phyloP scores from a whole-genome alignment of 1,139 yeast species.

The Debaryomyces subglobosus region DNA sequence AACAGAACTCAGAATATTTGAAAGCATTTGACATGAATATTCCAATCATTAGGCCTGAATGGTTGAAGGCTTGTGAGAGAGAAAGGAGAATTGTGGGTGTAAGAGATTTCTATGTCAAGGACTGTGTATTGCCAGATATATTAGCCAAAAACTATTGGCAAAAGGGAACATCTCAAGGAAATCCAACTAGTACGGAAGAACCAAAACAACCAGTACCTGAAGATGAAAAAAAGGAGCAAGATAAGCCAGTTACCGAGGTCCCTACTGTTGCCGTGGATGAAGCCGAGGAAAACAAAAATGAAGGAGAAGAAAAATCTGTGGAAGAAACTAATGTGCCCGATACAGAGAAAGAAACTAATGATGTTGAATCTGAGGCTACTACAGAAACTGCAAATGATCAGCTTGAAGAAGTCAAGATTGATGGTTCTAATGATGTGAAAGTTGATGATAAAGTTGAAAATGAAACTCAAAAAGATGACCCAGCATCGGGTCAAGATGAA shows the following conservation, averaged over 20 bases:
- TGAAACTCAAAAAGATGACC: neutral
- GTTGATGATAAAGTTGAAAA: constrained; percentile 9
- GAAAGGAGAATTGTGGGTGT: constrained; percentile 94
- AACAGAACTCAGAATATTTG: constrained; percentile 62
- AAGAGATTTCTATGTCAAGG: constrained; percentile 71
- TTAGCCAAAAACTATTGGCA: constrained; percentile 49
- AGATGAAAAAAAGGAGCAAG: constrained; percentile 10
- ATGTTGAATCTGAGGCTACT: neutral
- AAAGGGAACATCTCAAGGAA: constrained; percentile 9
- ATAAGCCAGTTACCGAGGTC: neutral
- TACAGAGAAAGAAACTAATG: neutral
- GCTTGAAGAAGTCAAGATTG: constrained; percentile 5
- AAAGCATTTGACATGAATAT: constrained; percentile 86
- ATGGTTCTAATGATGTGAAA: neutral
- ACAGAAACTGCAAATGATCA: neutral
- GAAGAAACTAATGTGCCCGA: neutral
- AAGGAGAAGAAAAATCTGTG: neutral
- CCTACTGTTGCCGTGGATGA: constrained; percentile 6
- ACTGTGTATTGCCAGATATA: constrained; percentile 52
- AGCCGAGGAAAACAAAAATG: constrained; percentile 12
- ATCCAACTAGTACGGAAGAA: constrained; percentile 5
- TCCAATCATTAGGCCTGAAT: constrained; percentile 94
- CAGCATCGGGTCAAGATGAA: neutral
- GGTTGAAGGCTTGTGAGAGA: constrained; percentile 92
- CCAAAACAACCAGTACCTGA: neutral